Evolutionary conservation across 257 asterid genomes (phyloP).

Genomic region (Rhazya stricta): DNA sequence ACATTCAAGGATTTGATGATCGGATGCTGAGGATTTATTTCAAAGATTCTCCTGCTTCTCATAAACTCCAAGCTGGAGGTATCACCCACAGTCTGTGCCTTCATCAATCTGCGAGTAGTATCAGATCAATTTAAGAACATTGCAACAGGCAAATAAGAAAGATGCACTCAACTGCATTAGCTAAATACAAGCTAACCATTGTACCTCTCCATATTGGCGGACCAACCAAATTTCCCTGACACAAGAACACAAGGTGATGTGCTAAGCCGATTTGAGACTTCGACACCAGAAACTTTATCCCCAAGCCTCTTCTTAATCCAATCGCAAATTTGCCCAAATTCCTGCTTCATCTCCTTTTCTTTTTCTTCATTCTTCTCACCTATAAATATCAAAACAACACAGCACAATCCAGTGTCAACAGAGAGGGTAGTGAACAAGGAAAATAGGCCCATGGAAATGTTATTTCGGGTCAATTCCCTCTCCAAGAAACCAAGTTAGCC

Average conservation of each 20-base stretch:
- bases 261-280: slow-evolving; percentile 85
- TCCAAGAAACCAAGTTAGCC: background rate
- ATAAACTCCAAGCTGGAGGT: slow-evolving; percentile 68
- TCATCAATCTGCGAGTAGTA: slow-evolving; percentile 76
- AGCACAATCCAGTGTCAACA: background rate
- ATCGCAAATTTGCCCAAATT: slow-evolving; percentile 78
- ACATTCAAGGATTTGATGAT: slow-evolving; percentile 79
- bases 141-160: background rate
- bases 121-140: slow-evolving; percentile 7
- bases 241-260: slow-evolving; percentile 96
- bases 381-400: slow-evolving; percentile 16
- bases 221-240: slow-evolving; percentile 97
- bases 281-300: slow-evolving; percentile 82
- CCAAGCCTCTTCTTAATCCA: slow-evolving; percentile 88
- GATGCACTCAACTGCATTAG: background rate
- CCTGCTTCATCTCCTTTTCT: slow-evolving; percentile 83
- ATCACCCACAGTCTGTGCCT: slow-evolving; percentile 80
- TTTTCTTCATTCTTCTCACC: slow-evolving; percentile 88
- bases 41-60: slow-evolving; percentile 91
- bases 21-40: slow-evolving; percentile 88
- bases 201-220: slow-evolving; percentile 99
- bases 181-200: background rate
- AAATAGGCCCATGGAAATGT: background rate
- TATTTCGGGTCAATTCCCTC: background rate
- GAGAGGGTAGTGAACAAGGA: background rate